Base-by-base conservation (phyloP, 2,329 filamentous ascomycete genomes). In the Sporothrix sp. region DNA sequence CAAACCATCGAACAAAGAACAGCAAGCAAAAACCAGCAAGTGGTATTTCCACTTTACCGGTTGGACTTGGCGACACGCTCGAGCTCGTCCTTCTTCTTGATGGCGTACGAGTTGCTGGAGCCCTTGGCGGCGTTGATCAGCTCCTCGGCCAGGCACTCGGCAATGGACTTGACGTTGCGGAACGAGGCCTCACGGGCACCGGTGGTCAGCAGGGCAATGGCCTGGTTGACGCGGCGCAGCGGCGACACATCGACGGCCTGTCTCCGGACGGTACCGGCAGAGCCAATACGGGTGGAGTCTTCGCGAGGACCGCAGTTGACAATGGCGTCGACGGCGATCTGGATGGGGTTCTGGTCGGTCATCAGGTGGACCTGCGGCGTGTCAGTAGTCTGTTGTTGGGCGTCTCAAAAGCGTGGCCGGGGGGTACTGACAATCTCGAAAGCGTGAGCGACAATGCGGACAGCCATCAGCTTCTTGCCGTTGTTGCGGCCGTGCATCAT, bases 401-500 rank as follows among this genome's bases (percentile, higher is more conserved):
- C 14, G 11, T 33, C n/a, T 18, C 16, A 18, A 14, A 14, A 4
- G 20, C 10, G 7, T 8, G 20, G 3, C 11, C 11, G 14, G 11
- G 32, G 7, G 5, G 7, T 25, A 58, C 63, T 58, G 85, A 96
- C 91, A 72, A 98, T 98, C 82, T 98, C 94, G 76, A 98, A 98
- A 66, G 91, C 76, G 81, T 98, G 93, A 64, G 90, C 90, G 67
- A 98, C 90, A 65, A 98, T 98, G 76, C 93, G 89, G 73, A 97
- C 91, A 70, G 93, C 94, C 90, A 95, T 96, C 71, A 97, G 84
- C 88, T 98, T 98, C 87, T 98, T 98, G 76, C 93, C 93, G 87
- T 96, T 98, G 87, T 98, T 98, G 78, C 93, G 93, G 76, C 93
- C 93, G 85, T 98, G 95, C 91, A 97, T 97, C 94, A 98, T 98